Percentiles rank a stretch among this genome's conserved stretches.
These are phyloP conservation scores for Vitis vinifera DNA, from an alignment of 164 flowering plant species.

Conservation along the genomic window ASM3070453v1 NC_081815.1:18408001-18408500, in stretches of 20 bases:
- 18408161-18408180: slow-evolving; percentile 96
- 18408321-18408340: neutral
- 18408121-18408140: slow-evolving; percentile 74
- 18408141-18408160: slow-evolving; percentile 69
- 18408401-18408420: neutral
- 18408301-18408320: too few species aligned
- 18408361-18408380: too few species aligned
- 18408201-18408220: slow-evolving; percentile 97
- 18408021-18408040: neutral
- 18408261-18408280: slow-evolving; percentile 11
- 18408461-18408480: neutral
- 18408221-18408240: slow-evolving; percentile 92
- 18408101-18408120: slow-evolving; percentile 59
- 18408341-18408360: neutral
- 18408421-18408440: neutral
- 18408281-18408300: neutral
- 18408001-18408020: too few species aligned
- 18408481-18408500: neutral
- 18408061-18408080: neutral
- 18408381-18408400: too few species aligned
- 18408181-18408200: slow-evolving; percentile 84
- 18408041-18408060: neutral
- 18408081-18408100: neutral
- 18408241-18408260: slow-evolving; percentile 87
- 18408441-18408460: neutral